Conservation (phyloP, 2,329 filamentous ascomycete species). For the Claviceps pusilla region DNA sequence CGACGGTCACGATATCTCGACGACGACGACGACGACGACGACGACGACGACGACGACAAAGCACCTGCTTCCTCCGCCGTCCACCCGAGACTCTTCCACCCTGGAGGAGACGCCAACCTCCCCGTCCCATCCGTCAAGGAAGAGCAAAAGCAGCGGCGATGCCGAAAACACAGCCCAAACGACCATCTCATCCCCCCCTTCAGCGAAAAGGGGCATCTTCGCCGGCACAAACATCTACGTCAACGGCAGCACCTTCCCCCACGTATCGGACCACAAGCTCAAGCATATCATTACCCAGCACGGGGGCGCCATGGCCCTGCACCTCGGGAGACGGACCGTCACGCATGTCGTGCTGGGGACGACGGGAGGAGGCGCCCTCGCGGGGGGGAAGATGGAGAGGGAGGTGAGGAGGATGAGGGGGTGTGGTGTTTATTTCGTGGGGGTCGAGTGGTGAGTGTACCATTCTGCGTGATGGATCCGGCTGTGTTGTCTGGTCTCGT, state of each 20-base stretch:
- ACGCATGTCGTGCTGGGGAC: slow-evolving; percentile 74
- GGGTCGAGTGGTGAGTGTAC: slow-evolving; percentile 53
- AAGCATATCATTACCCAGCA: slow-evolving; percentile 63
- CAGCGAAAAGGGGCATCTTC: slow-evolving; percentile 38
- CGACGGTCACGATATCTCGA: too few relatives aligned
- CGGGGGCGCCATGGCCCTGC: slow-evolving; percentile 56
- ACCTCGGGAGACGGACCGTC: slow-evolving; percentile 56
- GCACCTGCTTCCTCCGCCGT: too few relatives aligned
- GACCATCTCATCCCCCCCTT: too few relatives aligned
- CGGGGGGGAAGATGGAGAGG: slow-evolving; percentile 64
- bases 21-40: too few relatives aligned
- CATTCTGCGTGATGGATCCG: too few relatives aligned
- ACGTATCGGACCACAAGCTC: slow-evolving; percentile 72
- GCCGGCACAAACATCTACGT: slow-evolving; percentile 61
- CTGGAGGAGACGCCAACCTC: too few relatives aligned
- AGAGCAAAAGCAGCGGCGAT: too few relatives aligned
- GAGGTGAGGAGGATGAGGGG: slow-evolving; percentile 57
- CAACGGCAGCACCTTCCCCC: slow-evolving; percentile 71
- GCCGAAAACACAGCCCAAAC: too few relatives aligned
- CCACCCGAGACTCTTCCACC: too few relatives aligned
- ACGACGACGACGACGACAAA: too few relatives aligned
- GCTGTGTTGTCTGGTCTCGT: slow-evolving; percentile 11
- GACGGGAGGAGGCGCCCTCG: slow-evolving; percentile 57
- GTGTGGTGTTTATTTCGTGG: slow-evolving; percentile 61
- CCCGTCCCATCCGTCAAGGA: too few relatives aligned